A percentile compares a stretch with the other conserved stretches of the same genome.
phyloP scores from a whole-genome alignment of 371 early-diverging fungal genomes.

The Mucor circinelloides region DNA sequence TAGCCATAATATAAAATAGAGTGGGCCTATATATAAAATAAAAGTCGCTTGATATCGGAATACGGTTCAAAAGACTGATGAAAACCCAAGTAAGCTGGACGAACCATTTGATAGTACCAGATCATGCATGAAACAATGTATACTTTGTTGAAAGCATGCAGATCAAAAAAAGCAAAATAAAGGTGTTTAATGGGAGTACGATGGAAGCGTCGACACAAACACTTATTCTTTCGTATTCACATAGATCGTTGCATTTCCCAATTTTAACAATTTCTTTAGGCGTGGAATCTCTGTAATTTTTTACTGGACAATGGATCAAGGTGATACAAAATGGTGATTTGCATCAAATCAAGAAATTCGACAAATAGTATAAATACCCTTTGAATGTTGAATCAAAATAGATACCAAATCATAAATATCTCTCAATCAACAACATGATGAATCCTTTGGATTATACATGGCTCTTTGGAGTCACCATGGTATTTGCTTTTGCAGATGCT shows the following conservation, averaged over 20 bases:
- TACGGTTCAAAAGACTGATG: not conserved
- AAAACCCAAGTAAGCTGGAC: not conserved
- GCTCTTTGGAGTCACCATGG: slow-evolving; percentile 73
- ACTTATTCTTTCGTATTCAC: not conserved
- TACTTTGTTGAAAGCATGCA: not conserved
- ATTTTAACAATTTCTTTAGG: not conserved
- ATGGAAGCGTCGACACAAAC: not conserved
- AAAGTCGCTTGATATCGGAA: not conserved
- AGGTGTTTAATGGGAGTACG: not conserved
- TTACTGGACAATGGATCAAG: not conserved
- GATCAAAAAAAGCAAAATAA: not conserved
- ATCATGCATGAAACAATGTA: not conserved
- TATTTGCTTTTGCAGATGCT: slow-evolving; percentile 69
- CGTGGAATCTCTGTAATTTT: not conserved
- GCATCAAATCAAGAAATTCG: not conserved
- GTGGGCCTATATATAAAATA: not conserved
- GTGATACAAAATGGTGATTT: not conserved
- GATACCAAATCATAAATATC: not conserved
- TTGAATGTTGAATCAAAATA: not conserved
- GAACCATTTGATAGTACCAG: not conserved
- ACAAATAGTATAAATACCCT: not conserved
- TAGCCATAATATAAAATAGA: not conserved
- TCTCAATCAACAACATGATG: slow-evolving; percentile 2
- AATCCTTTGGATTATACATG: slow-evolving; percentile 64
- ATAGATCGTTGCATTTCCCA: not conserved